phyloP scores from a whole-genome alignment of 306 rosid genomes.

The Cyclanthera cordifolia region DNA sequence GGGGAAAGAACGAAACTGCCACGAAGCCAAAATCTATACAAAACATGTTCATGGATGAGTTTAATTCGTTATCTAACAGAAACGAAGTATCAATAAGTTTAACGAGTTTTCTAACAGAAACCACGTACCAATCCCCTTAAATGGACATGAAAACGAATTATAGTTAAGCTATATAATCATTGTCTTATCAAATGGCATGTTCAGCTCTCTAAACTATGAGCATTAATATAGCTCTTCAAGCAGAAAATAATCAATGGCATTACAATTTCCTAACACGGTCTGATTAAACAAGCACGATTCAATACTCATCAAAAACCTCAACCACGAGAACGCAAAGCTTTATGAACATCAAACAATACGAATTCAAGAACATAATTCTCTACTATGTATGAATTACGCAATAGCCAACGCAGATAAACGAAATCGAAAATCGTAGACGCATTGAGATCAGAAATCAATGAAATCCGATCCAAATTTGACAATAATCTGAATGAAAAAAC shows the following conservation, averaged over 20 bases:
- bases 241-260: not conserved
- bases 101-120: not conserved
- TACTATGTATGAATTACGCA: no score
- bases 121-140: not conserved
- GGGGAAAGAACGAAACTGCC: not conserved
- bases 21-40: not conserved
- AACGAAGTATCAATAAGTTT: not conserved
- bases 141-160: not conserved
- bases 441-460: not conserved
- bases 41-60: not conserved
- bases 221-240: not conserved
- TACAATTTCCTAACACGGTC: not conserved
- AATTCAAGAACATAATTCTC: not conserved
- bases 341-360: not conserved
- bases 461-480: slow-evolving; percentile 1
- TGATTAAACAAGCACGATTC: not conserved
- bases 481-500: not conserved
- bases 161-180: not conserved
- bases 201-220: not conserved
- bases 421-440: slow-evolving; percentile 1
- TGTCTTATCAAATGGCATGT: not conserved
- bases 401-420: not conserved
- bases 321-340: not conserved
- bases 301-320: not conserved
- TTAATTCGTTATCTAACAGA: not conserved